Conservation (phyloP, 352 stramenopile genomes). For the Phytophthora tubulina region DNA sequence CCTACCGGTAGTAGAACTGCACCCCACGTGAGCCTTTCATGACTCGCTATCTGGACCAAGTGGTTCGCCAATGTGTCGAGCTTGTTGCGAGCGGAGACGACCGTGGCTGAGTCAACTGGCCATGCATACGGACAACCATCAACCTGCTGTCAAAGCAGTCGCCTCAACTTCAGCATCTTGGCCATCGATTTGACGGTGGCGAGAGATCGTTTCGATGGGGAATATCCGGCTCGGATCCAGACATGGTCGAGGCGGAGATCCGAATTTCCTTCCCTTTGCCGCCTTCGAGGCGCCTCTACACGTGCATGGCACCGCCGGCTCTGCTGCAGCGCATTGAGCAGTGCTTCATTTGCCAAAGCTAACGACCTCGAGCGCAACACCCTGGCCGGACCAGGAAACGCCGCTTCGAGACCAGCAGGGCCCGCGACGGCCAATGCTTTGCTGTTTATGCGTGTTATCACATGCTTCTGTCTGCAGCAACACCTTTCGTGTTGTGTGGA, state of each 20-base stretch:
- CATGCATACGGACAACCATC: conserved; percentile 35
- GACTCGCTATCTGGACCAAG: not conserved
- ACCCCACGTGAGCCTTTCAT: not conserved
- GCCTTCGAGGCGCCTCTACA: conserved; percentile 20
- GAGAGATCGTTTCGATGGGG: conserved; percentile 32
- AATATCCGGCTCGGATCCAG: conserved; percentile 13
- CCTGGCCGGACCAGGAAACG: not conserved
- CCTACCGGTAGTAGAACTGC: not conserved
- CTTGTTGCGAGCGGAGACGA: not conserved
- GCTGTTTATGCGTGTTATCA: not conserved
- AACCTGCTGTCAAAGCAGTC: conserved; percentile 25
- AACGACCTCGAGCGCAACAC: conserved; percentile 1
- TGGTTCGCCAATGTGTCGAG: conserved; percentile 4
- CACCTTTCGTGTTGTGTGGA: not conserved
- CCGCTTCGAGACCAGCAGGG: not conserved
- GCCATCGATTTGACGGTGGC: conserved; percentile 14
- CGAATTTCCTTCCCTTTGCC: not conserved
- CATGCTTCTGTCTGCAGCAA: no score
- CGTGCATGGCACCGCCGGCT: conserved; percentile 14
- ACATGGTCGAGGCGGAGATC: not conserved
- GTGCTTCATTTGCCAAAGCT: not conserved
- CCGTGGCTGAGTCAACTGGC: conserved; percentile 20
- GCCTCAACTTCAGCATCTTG: conserved; percentile 8
- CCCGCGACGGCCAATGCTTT: not conserved
- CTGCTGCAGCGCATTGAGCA: not conserved